Percentiles rank a stretch among this genome's conserved stretches.
Evolutionary conservation across 2,329 filamentous ascomycete species (phyloP).

Genomic region (Rhexocercosporidium sp.): DNA sequence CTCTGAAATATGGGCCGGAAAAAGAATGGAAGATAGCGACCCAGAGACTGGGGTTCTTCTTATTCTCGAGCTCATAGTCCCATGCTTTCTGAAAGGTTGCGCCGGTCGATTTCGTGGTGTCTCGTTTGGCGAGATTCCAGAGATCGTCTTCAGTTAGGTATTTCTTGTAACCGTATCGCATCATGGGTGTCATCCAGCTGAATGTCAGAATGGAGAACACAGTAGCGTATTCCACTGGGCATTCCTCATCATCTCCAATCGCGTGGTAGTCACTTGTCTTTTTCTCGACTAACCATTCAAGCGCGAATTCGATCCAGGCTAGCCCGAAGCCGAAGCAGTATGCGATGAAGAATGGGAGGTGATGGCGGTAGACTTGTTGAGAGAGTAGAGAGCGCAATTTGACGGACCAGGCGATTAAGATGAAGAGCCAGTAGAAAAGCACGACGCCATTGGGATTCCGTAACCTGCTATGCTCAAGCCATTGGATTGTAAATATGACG

Average conservation of each 20-base stretch:
- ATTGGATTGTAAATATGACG: constrained; percentile 70
- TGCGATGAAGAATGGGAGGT: constrained; percentile 66
- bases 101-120: constrained; percentile 79
- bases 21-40: constrained; percentile 83
- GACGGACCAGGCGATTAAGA: constrained; percentile 66
- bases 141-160: constrained; percentile 94
- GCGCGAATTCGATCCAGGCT: constrained; percentile 62
- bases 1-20: constrained; percentile 81
- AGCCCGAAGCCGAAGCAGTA: constrained; percentile 65
- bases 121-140: constrained; percentile 84
- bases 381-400: constrained; percentile 72
- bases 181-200: constrained; percentile 98
- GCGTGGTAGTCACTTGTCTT: constrained; percentile 72
- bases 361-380: constrained; percentile 59
- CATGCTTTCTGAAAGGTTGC: constrained; percentile 75
- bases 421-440: constrained; percentile 75
- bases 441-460: constrained; percentile 73
- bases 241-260: constrained; percentile 71
- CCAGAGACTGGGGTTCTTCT: constrained; percentile 82
- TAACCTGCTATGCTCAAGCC: constrained; percentile 71
- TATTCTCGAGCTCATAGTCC: constrained; percentile 73
- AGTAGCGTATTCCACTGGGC: constrained; percentile 82
- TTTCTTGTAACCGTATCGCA: constrained; percentile 91
- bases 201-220: constrained; percentile 94
- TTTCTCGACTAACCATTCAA: constrained; percentile 75